A percentile compares a stretch with the other conserved stretches of the same genome.
These are phyloP conservation scores for Saccharomyces hybrid DNA, from an alignment of 1,139 yeast genomes.

Conservation along the genomic window DNA sequence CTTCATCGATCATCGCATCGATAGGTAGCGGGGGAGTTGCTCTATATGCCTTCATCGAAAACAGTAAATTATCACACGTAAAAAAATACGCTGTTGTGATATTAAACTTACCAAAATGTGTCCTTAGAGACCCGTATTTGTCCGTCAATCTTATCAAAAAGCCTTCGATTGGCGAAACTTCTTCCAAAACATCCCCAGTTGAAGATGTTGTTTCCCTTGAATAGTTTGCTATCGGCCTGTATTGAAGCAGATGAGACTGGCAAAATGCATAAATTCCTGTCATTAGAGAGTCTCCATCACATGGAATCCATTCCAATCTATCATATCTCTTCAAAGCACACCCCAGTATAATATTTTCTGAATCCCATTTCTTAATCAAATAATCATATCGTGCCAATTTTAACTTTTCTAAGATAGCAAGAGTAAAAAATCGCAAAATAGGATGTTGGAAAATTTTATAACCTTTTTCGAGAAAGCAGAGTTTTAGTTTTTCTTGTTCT, in stretches of 20 bases:
- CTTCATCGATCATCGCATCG: conserved; percentile 27
- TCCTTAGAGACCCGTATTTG: conserved; percentile 39
- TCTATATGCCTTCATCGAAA: conserved; percentile 47
- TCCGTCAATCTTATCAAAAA: conserved; percentile 54
- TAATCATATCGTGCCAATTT: conserved; percentile 16
- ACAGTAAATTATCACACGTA: conserved; percentile 52
- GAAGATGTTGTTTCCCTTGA: conserved; percentile 31
- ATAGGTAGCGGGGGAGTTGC: conserved; percentile 57
- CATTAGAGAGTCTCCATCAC: conserved; percentile 28
- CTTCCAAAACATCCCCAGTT: conserved; percentile 28
- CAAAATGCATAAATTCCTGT: conserved; percentile 6
- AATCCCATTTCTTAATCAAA: conserved; percentile 16
- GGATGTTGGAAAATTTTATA: conserved; percentile 14
- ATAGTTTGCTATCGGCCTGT: conserved; percentile 41
- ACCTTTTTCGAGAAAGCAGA: conserved; percentile 11
- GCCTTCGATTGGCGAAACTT: conserved; percentile 72
- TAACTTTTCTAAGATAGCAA: conserved; percentile 15
- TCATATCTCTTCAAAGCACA: conserved; percentile 62
- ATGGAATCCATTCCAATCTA: conserved; percentile 65
- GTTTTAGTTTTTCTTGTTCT: conserved; percentile 17
- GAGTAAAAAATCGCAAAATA: conserved; percentile 12
- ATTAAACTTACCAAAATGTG: conserved; percentile 38
- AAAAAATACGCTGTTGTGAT: conserved; percentile 54
- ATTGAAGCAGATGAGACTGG: conserved; percentile 15
- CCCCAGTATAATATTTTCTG: conserved; percentile 35